Conservation (phyloP, 257 asterid species). For the Echium plantagineum region DNA sequence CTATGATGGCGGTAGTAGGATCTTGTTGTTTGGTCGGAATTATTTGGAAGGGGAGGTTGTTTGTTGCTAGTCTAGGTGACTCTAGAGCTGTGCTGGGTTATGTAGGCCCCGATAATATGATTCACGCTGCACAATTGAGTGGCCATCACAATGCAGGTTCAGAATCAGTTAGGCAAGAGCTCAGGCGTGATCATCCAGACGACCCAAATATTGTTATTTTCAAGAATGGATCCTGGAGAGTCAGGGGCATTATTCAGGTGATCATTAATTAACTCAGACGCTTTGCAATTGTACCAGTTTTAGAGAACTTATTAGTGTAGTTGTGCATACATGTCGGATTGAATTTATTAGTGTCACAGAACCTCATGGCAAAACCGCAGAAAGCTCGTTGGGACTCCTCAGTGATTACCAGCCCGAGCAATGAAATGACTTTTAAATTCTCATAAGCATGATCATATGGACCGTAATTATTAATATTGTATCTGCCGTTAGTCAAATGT, state of each 20-base stretch:
- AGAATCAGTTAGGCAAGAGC: not conserved
- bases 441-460: too few relatives aligned
- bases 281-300: not conserved
- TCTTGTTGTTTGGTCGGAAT: conserved; percentile 81
- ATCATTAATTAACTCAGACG: conserved; percentile 3
- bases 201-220: not conserved
- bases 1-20: conserved; percentile 42
- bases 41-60: conserved; percentile 49
- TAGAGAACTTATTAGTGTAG: too few relatives aligned
- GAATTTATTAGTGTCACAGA: too few relatives aligned
- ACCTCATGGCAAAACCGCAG: too few relatives aligned
- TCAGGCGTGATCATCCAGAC: not conserved
- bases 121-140: conserved; percentile 30
- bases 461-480: too few relatives aligned
- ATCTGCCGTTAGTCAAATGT: too few relatives aligned
- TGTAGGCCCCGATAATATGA: conserved; percentile 28
- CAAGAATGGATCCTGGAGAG: not conserved
- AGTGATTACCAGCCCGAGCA: too few relatives aligned
- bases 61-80: conserved; percentile 69
- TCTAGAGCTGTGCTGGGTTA: conserved; percentile 75
- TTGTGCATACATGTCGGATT: too few relatives aligned
- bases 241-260: conserved; percentile 28
- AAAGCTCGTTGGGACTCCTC: too few relatives aligned
- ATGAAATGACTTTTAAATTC: too few relatives aligned
- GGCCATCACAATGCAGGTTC: not conserved